Evolutionary conservation across 345 rosid species (phyloP), one percentile per base, ranked within the genome.

Genomic region (Sapria himalayana): DNA sequence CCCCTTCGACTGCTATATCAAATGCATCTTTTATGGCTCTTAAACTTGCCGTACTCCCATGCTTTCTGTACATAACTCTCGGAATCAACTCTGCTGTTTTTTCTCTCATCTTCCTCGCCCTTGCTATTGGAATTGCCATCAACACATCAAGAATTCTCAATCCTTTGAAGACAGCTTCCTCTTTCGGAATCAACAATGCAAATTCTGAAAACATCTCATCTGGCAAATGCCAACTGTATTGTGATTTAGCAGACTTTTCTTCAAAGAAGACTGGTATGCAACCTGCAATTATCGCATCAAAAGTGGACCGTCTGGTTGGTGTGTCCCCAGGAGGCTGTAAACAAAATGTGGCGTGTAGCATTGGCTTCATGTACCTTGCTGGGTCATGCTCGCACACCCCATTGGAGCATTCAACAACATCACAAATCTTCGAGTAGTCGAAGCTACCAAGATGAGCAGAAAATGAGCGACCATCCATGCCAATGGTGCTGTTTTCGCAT

Each of bases 251-350:
- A 0, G 85, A 58, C 22, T 63, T 72, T 3, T 82, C 93, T 46
- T 89, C 94, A 19, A 82, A 82, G 73, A 89, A 79, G 44, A 79
- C 91, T 8, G 98, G 98, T 10, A 82, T 74, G 39, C 98, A 89
- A 6, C 94, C 94, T 1, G 91, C 93, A 29, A 73, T 44, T 31
- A 89, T 67, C 29, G 76, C 76, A 57, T 89, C 91, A 42, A 89
- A 79, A 2, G 94, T 74, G 0, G 93, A 73, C 33, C 93, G 58
- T 19, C 98, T 43, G 0, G 94, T 74, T 1, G 98, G 98, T 0
- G 94, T 82, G 25, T 89, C 91, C 39, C 93, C 94, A 0, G 93
- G 91, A 5, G 98, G 98, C 54, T 89, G 94, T 52, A 89, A 59
- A 31, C 94, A 89, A 37, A 89, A 89, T 1, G 63, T 60, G 0